phyloP scores from a whole-genome alignment of 306 rosid species.

The Crotalaria pallida region DNA sequence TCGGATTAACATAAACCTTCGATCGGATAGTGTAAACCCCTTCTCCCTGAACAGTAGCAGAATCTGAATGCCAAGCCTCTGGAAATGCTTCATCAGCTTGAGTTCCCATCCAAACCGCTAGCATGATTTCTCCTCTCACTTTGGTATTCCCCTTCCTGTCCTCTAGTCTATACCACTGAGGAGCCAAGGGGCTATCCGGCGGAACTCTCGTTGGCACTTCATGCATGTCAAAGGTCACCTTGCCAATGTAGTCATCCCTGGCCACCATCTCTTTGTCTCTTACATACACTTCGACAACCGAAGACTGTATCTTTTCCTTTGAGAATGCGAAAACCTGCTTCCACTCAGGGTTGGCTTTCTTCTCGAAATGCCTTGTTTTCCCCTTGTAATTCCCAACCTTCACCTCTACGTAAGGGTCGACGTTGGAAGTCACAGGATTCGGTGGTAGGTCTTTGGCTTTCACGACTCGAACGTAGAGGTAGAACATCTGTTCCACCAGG shows the following conservation, averaged over 20 bases:
- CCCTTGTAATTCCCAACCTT: constrained; percentile 82
- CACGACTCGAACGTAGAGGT: constrained; percentile 69
- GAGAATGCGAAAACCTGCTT: constrained; percentile 76
- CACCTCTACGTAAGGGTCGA: constrained; percentile 73
- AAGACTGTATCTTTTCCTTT: constrained; percentile 66
- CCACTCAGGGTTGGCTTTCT: constrained; percentile 74
- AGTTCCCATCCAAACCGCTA: constrained; percentile 90
- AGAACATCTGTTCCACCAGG: constrained; percentile 78
- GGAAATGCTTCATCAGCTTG: constrained; percentile 90
- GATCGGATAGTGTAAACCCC: constrained; percentile 64
- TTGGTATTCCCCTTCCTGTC: constrained; percentile 34
- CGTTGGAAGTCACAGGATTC: constrained; percentile 47
- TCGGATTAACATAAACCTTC: constrained; percentile 80
- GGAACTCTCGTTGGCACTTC: constrained; percentile 88
- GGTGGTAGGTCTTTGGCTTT: constrained; percentile 75
- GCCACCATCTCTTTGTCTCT: constrained; percentile 59
- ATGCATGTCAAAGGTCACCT: constrained; percentile 67
- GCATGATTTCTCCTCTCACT: constrained; percentile 68
- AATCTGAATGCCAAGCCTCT: constrained; percentile 80
- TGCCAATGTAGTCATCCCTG: constrained; percentile 66
- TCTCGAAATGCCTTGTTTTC: constrained; percentile 62
- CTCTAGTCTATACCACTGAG: constrained; percentile 78
- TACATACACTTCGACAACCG: constrained; percentile 54
- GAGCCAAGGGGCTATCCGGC: constrained; percentile 84
- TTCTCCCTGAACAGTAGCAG: constrained; percentile 56